These are phyloP conservation scores for Trametes cingulata DNA, from an alignment of 768 basidiomycete genomes.

Conservation along the genomic window DNA sequence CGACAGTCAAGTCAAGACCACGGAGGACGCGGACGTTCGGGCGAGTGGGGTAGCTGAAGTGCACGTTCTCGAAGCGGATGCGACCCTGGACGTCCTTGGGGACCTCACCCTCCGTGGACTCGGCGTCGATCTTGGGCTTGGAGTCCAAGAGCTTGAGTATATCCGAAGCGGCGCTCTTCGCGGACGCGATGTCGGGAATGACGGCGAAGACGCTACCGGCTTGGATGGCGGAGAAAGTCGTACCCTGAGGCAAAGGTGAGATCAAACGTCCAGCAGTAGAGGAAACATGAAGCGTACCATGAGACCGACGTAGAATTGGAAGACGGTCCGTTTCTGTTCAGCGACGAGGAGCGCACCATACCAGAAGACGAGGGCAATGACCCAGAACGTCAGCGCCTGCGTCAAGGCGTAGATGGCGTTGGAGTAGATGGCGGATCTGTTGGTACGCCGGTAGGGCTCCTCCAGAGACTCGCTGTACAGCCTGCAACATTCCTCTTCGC, in stretches of 20 bases:
- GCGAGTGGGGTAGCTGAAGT: constrained; percentile 89
- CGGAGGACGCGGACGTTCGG: constrained; percentile 82
- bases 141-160: constrained; percentile 78
- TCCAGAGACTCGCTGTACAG: constrained; percentile 72
- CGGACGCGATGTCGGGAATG: constrained; percentile 87
- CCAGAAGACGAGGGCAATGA: constrained; percentile 85
- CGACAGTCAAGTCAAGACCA: constrained; percentile 65
- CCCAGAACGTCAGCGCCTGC: constrained; percentile 73
- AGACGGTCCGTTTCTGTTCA: constrained; percentile 48
- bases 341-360: constrained; percentile 67
- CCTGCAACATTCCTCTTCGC: constrained; percentile 75
- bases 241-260: constrained; percentile 44
- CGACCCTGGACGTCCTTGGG: constrained; percentile 53
- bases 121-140: constrained; percentile 75
- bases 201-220: constrained; percentile 83
- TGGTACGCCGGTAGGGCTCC: constrained; percentile 64
- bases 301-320: constrained; percentile 78
- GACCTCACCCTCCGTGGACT: constrained; percentile 64
- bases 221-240: constrained; percentile 80
- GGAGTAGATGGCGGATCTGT: constrained; percentile 60
- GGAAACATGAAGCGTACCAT: constrained; percentile 51
- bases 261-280: background rate
- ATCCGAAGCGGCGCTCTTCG: constrained; percentile 73
- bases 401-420: constrained; percentile 70
- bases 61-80: constrained; percentile 75